These are phyloP conservation scores for Kodamaea leandrae DNA, from an alignment of 805 yeast genomes.

Conservation along the genomic window DNA sequence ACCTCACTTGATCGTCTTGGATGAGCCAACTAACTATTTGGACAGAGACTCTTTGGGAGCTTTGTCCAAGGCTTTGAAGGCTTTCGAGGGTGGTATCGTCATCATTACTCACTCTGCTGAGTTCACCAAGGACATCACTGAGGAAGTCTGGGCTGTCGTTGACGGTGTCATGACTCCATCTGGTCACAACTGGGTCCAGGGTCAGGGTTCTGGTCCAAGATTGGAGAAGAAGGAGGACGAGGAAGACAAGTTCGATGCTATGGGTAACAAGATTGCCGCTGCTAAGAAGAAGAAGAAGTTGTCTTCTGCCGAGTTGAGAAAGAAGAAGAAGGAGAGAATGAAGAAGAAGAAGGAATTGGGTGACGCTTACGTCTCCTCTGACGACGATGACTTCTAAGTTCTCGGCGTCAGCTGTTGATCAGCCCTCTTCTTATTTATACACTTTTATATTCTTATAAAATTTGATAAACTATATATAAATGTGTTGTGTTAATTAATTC, in stretches of 20 bases:
- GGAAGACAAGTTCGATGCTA: constrained; percentile 98
- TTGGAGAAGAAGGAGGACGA: constrained; percentile 93
- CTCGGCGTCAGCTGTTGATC: constrained; percentile 7
- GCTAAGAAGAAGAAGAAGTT: constrained; percentile 96
- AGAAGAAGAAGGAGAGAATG: constrained; percentile 99
- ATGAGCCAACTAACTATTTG: constrained; percentile 99
- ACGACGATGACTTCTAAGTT: constrained; percentile 63
- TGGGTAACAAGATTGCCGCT: constrained; percentile 99
- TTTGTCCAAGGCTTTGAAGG: constrained; percentile 96
- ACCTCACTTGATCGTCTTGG: constrained; percentile 98
- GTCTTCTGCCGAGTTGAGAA: constrained; percentile 98
- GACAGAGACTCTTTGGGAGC: constrained; percentile 99
- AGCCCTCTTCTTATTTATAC: constrained; percentile 8
- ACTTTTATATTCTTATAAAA: constrained; percentile 7
- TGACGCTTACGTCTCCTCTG: constrained; percentile 94
- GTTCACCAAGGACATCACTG: constrained; percentile 98
- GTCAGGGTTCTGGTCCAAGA: constrained; percentile 99
- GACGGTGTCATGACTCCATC: constrained; percentile 99
- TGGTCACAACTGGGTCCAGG: constrained; percentile 99
- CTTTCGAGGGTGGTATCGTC: constrained; percentile 99
- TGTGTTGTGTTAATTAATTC: constrained; percentile 5
- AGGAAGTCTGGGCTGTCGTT: constrained; percentile 99
- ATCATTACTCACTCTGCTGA: constrained; percentile 99
- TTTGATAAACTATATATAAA: constrained; percentile 7
- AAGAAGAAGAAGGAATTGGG: constrained; percentile 99